phyloP scores from a whole-genome alignment of 2,329 filamentous ascomycete species.

The Metarhizium sp. region DNA sequence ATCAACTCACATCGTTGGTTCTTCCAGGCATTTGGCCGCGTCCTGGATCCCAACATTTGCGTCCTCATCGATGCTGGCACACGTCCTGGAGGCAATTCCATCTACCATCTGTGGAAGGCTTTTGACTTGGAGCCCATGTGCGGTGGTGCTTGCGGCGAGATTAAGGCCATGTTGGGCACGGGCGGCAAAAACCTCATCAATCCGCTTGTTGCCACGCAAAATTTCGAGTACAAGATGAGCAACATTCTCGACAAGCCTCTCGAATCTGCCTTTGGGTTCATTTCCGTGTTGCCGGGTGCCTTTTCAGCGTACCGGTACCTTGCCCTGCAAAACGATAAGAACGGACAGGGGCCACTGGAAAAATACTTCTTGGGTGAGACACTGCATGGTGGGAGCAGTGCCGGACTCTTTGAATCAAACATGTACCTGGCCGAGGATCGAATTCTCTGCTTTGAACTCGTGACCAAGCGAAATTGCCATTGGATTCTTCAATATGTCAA shows the following conservation, averaged over 20 bases:
- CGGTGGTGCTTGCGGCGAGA: slow-evolving; percentile 93
- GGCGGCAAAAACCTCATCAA: slow-evolving; percentile 84
- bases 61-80: slow-evolving; percentile 95
- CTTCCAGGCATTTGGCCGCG: slow-evolving; percentile 90
- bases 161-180: slow-evolving; percentile 90
- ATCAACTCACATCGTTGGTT: slow-evolving; percentile 99
- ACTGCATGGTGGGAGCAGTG: slow-evolving; percentile 82
- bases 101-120: slow-evolving; percentile 97
- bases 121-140: slow-evolving; percentile 98
- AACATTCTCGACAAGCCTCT: slow-evolving; percentile 98
- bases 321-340: slow-evolving; percentile 93
- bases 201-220: slow-evolving; percentile 89
- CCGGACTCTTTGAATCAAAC: slow-evolving; percentile 95
- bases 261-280: slow-evolving; percentile 96
- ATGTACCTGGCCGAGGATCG: slow-evolving; percentile 99
- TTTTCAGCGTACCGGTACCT: slow-evolving; percentile 97
- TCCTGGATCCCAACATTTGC: slow-evolving; percentile 92
- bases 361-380: slow-evolving; percentile 98
- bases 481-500: slow-evolving; percentile 99
- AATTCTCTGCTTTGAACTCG: slow-evolving; percentile 97
- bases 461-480: slow-evolving; percentile 92
- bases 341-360: slow-evolving; percentile 81
- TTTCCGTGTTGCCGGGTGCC: slow-evolving; percentile 89
- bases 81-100: slow-evolving; percentile 84
- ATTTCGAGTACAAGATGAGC: slow-evolving; percentile 99